Percentiles rank a stretch among this genome's conserved stretches.
Evolutionary conservation across 768 basidiomycete genomes (phyloP).

Genomic region (Boletus fagicola): DNA sequence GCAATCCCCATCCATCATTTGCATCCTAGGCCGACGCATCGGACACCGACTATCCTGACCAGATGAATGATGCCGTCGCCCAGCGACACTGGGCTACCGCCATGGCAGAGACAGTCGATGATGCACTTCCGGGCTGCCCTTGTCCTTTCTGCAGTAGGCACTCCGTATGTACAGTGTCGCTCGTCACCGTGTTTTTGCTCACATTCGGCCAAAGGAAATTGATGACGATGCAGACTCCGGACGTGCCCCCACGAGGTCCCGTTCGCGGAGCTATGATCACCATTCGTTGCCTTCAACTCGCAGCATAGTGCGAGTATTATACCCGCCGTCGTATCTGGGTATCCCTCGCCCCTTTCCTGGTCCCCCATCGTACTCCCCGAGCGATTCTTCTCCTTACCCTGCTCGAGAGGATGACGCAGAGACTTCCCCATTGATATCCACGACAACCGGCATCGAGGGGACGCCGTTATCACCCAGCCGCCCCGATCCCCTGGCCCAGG

Average conservation of each 20-base stretch:
- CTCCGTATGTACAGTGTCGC: constrained; percentile 1
- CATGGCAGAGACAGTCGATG: neutral
- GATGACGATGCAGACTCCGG: neutral
- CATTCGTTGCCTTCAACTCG: constrained; percentile 18
- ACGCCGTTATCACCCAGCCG: neutral
- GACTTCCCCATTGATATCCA: neutral
- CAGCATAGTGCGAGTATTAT: constrained; percentile 28
- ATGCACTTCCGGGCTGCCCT: neutral
- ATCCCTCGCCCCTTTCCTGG: constrained; percentile 3
- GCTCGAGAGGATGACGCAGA: neutral
- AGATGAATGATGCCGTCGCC: neutral
- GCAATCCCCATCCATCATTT: neutral
- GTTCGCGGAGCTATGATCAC: neutral
- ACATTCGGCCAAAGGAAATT: constrained; percentile 10
- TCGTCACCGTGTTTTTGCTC: neutral
- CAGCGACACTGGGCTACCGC: neutral
- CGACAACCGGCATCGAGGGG: neutral
- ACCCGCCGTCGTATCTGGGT: constrained; percentile 23
- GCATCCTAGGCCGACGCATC: neutral
- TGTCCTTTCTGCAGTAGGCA: neutral
- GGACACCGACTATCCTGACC: neutral
- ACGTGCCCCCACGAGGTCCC: neutral
- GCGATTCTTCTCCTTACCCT: neutral
- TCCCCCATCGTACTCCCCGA: constrained; percentile 24
- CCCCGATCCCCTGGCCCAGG: constrained; percentile 10